These are phyloP conservation scores for Ampelocalamus luodianensis DNA, from an alignment of 176 grass and related monocot genomes.

Conservation along the genomic window DNA sequence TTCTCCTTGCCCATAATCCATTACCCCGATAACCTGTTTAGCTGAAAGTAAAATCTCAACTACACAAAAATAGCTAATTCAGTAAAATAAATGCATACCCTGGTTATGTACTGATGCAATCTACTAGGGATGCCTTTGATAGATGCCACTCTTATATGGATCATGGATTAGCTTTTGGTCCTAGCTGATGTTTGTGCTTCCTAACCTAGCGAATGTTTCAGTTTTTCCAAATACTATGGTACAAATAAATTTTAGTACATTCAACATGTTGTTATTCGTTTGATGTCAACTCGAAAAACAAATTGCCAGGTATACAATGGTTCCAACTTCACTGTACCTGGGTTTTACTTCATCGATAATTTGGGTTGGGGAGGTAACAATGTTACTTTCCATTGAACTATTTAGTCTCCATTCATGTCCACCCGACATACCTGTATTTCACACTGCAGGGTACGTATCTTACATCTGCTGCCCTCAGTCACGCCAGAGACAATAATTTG, in stretches of 20 bases:
- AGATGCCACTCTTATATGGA: background rate
- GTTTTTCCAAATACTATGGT: background rate
- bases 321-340: constrained; percentile 83
- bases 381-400: constrained; percentile 9
- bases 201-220: background rate
- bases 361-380: constrained; percentile 87
- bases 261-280: background rate
- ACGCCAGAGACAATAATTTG: constrained; percentile 82
- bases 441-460: constrained; percentile 82
- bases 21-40: background rate
- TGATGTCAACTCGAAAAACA: constrained; percentile 14
- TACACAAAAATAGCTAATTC: background rate
- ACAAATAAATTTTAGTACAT: background rate
- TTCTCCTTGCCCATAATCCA: background rate
- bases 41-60: background rate
- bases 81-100: background rate
- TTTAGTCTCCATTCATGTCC: constrained; percentile 22
- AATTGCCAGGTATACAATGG: constrained; percentile 87
- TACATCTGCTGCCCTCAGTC: constrained; percentile 77
- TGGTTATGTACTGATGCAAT: background rate
- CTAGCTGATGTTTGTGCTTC: background rate
- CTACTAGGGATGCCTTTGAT: background rate
- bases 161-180: background rate
- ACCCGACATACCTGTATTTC: background rate
- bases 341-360: constrained; percentile 95